Percentiles rank a stretch among this genome's conserved stretches.
phyloP scores from a whole-genome alignment of 805 yeast species.

The Metschnikowia rubicola region DNA sequence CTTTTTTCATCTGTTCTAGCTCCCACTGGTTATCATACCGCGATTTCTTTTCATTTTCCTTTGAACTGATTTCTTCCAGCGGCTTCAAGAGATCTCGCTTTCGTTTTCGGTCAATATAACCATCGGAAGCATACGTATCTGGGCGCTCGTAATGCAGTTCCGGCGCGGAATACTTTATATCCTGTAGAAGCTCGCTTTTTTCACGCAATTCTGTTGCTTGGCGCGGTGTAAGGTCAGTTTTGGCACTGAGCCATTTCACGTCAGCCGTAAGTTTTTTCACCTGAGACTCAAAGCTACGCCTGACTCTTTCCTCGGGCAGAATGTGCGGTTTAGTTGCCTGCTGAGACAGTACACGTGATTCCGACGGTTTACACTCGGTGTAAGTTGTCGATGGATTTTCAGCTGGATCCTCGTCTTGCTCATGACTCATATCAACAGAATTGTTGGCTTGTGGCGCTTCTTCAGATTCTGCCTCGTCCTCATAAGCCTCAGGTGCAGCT shows the following conservation, averaged over 20 bases:
- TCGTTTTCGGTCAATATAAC: constrained; percentile 50
- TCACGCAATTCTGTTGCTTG: constrained; percentile 12
- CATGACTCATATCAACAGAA: too few species aligned
- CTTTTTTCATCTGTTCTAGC: constrained; percentile 44
- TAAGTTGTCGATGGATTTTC: background rate
- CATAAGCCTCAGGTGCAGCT: constrained; percentile 4
- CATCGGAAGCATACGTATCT: constrained; percentile 51
- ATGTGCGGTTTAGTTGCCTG: too few species aligned
- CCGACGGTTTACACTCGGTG: too few species aligned
- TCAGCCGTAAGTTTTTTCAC: constrained; percentile 1
- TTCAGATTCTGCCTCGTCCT: background rate
- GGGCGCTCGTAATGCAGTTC: constrained; percentile 35
- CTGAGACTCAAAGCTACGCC: constrained; percentile 8
- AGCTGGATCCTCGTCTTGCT: background rate
- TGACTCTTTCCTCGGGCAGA: background rate
- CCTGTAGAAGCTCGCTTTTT: constrained; percentile 9
- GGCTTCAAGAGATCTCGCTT: constrained; percentile 50
- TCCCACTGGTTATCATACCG: constrained; percentile 47
- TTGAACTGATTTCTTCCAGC: constrained; percentile 12
- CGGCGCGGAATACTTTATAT: background rate
- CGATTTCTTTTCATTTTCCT: constrained; percentile 20
- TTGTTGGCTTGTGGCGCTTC: background rate
- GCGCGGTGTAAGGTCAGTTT: constrained; percentile 11
- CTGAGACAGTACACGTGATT: too few species aligned
- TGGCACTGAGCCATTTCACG: background rate